Evolutionary conservation across 2,329 filamentous ascomycete species (phyloP).

Genomic region (Paecilomyces sp.): DNA sequence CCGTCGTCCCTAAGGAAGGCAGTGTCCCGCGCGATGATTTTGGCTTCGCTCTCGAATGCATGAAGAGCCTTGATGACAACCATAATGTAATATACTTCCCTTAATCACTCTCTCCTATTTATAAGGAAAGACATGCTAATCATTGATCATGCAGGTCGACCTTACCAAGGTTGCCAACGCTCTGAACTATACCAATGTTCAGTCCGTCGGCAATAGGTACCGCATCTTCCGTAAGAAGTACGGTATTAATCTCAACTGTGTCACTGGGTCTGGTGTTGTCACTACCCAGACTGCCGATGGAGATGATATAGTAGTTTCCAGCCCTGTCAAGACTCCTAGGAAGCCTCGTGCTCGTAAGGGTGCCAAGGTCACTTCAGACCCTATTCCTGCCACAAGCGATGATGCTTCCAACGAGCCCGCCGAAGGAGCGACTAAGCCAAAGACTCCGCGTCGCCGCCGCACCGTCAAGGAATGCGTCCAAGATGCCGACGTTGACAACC

Average conservation of each 20-base stretch:
- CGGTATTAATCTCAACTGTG: slow-evolving; percentile 13
- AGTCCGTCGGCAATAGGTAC: slow-evolving; percentile 21
- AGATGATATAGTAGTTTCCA: not conserved
- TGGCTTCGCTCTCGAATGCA: not conserved
- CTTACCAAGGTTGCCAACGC: slow-evolving; percentile 15
- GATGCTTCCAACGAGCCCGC: not conserved
- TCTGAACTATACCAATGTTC: slow-evolving; percentile 19
- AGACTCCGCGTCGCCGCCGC: not conserved
- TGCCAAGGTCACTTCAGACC: slow-evolving; percentile 11
- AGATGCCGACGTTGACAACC: not conserved
- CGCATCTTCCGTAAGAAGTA: slow-evolving; percentile 17
- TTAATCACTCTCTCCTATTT: not conserved
- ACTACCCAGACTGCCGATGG: not conserved
- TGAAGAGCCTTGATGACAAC: not conserved
- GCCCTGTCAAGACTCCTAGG: not conserved
- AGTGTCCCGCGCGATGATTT: not conserved
- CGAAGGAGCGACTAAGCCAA: not conserved
- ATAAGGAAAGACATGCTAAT: not conserved
- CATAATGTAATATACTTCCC: not conserved
- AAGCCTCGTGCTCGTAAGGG: slow-evolving; percentile 10
- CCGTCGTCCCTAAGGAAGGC: not conserved
- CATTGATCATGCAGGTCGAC: slow-evolving; percentile 15
- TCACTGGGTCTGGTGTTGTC: not conserved
- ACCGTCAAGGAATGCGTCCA: not conserved
- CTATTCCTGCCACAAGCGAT: slow-evolving; percentile 10